Conservation (phyloP, 148 eudicot species). For the Camellia japonica region DNA sequence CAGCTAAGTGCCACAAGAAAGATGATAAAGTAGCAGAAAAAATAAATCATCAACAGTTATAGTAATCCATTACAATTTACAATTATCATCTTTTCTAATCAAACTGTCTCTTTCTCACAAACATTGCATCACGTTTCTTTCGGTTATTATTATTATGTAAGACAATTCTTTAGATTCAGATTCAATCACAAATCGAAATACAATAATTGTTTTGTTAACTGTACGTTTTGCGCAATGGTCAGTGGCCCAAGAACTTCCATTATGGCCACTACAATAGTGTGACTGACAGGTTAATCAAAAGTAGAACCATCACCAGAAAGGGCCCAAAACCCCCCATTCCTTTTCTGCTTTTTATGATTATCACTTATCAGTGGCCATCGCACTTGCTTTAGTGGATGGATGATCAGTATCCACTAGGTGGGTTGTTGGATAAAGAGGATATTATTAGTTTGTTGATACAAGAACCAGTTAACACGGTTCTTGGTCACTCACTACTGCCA, state of each 20-base stretch:
- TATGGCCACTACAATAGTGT: neutral
- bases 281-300: neutral
- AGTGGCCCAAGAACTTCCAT: constrained; percentile 1
- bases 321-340: neutral
- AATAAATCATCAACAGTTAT: neutral
- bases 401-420: neutral
- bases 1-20: constrained; percentile 14
- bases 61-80: no score
- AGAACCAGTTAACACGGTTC: neutral
- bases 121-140: neutral
- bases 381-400: neutral
- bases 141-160: neutral
- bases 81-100: no score
- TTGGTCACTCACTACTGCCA: neutral
- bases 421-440: neutral
- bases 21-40: neutral
- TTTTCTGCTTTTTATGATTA: neutral
- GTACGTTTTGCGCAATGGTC: neutral
- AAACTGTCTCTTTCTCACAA: neutral
- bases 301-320: neutral
- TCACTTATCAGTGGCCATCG: neutral
- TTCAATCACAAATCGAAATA: neutral
- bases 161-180: neutral
- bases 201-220: neutral
- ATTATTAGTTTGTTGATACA: neutral